Evolutionary conservation across 1,284 basidiomycete genomes (phyloP).

Genomic region (Malassezia restricta): DNA sequence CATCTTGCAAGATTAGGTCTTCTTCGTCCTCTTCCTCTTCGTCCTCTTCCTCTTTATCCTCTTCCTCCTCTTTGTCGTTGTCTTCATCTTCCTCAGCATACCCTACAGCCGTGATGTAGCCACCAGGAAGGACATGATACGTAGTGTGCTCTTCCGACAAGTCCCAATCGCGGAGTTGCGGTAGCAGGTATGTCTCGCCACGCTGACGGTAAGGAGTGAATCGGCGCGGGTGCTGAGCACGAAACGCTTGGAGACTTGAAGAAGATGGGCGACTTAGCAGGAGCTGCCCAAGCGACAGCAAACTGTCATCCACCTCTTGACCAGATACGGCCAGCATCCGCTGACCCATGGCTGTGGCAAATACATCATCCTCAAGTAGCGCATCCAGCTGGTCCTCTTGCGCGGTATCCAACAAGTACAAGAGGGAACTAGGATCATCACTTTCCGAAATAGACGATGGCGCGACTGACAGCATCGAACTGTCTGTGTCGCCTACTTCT

Average conservation of each 20-base stretch:
- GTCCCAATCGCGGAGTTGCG: constrained; percentile 1
- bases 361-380: constrained; percentile 24
- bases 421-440: constrained; percentile 20
- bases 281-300: constrained; percentile 1
- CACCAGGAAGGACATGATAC: constrained; percentile 7
- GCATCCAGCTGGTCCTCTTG: constrained; percentile 20
- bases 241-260: not conserved
- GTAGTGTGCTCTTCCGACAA: not conserved
- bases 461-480: not conserved
- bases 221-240: constrained; percentile 1
- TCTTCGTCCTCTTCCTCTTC: constrained; percentile 25
- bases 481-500: constrained; percentile 2
- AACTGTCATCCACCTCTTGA: constrained; percentile 14
- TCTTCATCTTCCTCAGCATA: not conserved
- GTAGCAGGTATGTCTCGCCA: not conserved
- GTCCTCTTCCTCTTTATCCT: constrained; percentile 15
- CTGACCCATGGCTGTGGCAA: constrained; percentile 23
- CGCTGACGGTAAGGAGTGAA: not conserved
- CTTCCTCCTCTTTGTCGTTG: not conserved
- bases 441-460: constrained; percentile 23
- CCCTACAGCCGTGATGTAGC: not conserved
- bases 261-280: constrained; percentile 1
- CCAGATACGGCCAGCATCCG: constrained; percentile 23
- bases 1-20: constrained; percentile 16
- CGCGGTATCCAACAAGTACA: constrained; percentile 20